phyloP scores from a whole-genome alignment of 2,329 filamentous ascomycete species.

The Sporothrix luriei region DNA sequence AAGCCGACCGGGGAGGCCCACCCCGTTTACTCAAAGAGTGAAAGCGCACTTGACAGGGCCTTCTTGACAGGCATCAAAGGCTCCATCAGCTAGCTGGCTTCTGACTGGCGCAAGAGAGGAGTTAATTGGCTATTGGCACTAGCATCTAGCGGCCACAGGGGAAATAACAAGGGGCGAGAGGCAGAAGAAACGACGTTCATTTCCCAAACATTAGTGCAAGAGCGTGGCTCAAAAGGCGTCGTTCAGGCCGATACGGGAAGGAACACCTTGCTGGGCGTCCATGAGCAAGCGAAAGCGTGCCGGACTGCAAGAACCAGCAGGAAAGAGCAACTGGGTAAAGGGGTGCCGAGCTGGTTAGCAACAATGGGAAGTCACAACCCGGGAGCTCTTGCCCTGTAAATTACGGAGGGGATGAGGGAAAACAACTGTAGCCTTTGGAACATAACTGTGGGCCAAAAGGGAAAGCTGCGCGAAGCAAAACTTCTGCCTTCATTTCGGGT shows the following conservation, averaged over 20 bases:
- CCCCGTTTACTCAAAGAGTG: neutral
- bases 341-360: neutral
- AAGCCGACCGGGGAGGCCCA: neutral
- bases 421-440: neutral
- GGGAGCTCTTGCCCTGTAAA: neutral
- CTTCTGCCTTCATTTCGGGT: neutral
- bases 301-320: neutral
- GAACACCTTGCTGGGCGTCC: neutral
- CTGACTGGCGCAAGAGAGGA: constrained; percentile 16
- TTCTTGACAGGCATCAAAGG: neutral
- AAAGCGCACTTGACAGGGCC: constrained; percentile 1
- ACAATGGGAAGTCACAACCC: neutral
- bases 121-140: constrained; percentile 24
- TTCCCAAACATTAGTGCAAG: constrained; percentile 20
- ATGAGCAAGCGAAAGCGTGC: neutral
- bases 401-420: neutral
- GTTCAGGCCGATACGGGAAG: neutral
- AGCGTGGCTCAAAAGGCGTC: neutral
- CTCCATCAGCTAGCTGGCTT: neutral
- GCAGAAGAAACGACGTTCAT: neutral
- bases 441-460: neutral
- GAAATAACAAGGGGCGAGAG: constrained; percentile 2
- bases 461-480: neutral
- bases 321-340: neutral
- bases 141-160: constrained; percentile 17